phyloP scores from a whole-genome alignment of 2,329 filamentous ascomycete species.

The Blumeria graminis region DNA sequence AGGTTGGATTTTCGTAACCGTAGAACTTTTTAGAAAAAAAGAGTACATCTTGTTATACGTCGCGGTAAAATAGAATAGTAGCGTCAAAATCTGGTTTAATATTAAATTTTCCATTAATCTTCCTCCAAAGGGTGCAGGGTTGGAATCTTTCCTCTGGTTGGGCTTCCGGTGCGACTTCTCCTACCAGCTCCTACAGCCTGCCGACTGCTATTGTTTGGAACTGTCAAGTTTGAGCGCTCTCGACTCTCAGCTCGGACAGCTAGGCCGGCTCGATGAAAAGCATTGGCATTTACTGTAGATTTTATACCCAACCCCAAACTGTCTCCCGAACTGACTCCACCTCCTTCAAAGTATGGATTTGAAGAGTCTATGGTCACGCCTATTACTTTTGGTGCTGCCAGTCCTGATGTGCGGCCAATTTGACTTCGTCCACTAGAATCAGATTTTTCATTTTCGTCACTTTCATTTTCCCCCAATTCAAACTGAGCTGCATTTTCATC shows the following conservation, averaged over 20 bases:
- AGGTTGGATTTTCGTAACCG: too few species aligned
- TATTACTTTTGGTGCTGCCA: conserved; percentile 40
- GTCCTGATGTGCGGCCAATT: conserved; percentile 36
- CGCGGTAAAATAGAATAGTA: too few species aligned
- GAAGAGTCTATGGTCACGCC: conserved; percentile 23
- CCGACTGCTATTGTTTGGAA: neutral
- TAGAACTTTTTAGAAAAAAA: too few species aligned
- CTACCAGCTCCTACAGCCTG: neutral
- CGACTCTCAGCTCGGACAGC: conserved; percentile 67
- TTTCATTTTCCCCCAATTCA: conserved; percentile 46
- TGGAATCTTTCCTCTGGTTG: too few species aligned
- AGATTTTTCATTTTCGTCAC: conserved; percentile 37
- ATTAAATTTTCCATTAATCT: too few species aligned
- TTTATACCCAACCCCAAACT: conserved; percentile 9
- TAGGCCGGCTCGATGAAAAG: conserved; percentile 44
- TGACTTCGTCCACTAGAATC: conserved; percentile 26
- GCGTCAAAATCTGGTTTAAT: too few species aligned
- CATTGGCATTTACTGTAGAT: conserved; percentile 11
- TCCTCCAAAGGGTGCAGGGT: too few species aligned
- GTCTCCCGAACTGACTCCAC: too few species aligned
- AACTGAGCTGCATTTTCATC: conserved; percentile 46
- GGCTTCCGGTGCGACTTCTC: too few species aligned
- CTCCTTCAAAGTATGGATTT: conserved; percentile 11
- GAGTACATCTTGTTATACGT: too few species aligned
- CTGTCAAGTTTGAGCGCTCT: conserved; percentile 28